A percentile compares a stretch with the other conserved stretches of the same genome.
These are phyloP conservation scores for Umbellularia californica DNA, from an alignment of 164 flowering plant species.

Conservation along the genomic window DNA sequence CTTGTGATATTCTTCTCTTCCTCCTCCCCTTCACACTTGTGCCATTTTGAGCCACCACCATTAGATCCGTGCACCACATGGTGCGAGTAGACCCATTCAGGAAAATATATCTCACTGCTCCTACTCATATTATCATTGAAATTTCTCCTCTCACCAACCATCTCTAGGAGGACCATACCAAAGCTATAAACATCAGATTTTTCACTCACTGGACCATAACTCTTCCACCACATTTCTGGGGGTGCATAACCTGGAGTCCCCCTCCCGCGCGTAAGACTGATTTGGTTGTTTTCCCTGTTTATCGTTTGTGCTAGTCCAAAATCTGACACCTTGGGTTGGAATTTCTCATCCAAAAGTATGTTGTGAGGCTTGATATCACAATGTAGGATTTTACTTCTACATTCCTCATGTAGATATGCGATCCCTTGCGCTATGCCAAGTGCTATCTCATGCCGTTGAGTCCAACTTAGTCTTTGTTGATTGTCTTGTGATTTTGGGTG, in stretches of 20 bases:
- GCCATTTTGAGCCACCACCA: not conserved
- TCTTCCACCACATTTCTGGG: conserved; percentile 8
- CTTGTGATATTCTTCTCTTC: not conserved
- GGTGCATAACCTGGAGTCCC: conserved; percentile 12
- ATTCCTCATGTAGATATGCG: conserved; percentile 9
- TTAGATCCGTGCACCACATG: not conserved
- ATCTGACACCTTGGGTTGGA: conserved; percentile 9
- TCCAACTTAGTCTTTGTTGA: not conserved
- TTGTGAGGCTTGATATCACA: conserved; percentile 16
- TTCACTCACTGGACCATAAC: not conserved
- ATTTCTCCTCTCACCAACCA: conserved; percentile 5
- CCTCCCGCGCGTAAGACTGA: not conserved
- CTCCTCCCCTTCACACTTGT: not conserved
- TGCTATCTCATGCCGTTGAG: conserved; percentile 11
- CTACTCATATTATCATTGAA: not conserved
- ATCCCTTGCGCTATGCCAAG: conserved; percentile 11
- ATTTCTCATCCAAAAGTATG: not conserved
- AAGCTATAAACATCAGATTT: conserved; percentile 14
- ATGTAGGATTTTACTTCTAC: conserved; percentile 2
- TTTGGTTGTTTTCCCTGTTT: not conserved
- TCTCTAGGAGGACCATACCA: conserved; percentile 6
- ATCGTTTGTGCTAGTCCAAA: conserved; percentile 7
- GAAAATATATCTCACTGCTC: conserved; percentile 4
- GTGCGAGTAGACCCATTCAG: conserved; percentile 6
- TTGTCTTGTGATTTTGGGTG: not conserved